Conservation (phyloP, 2,329 filamentous ascomycete species). For the Trematosphaeria pertusa region DNA sequence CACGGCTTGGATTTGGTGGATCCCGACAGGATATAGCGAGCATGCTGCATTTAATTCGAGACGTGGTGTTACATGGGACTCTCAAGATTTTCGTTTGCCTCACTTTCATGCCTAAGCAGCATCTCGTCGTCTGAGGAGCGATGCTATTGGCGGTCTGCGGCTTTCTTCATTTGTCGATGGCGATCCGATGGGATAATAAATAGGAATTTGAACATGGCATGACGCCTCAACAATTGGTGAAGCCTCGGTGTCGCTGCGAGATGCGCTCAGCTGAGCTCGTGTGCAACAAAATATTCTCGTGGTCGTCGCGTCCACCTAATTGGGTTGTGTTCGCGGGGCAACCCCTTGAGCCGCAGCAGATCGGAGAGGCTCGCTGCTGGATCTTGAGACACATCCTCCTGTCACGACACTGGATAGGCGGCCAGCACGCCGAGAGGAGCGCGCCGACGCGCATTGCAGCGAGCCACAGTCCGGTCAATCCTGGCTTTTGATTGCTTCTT, state of each 20-base stretch:
- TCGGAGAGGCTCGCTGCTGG: conserved; percentile 17
- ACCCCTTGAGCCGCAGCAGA: conserved; percentile 16
- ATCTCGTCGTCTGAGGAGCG: too few relatives aligned
- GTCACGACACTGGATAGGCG: conserved; percentile 5
- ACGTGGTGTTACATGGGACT: neutral
- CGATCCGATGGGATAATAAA: too few relatives aligned
- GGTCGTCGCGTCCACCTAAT: neutral
- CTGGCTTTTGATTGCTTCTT: conserved; percentile 10
- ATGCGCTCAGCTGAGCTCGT: conserved; percentile 1
- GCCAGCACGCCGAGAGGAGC: neutral
- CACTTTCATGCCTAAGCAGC: too few relatives aligned
- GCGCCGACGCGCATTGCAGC: too few relatives aligned
- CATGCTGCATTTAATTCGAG: neutral
- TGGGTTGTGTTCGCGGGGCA: neutral
- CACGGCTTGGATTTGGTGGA: conserved; percentile 25
- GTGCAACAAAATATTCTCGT: conserved; percentile 6
- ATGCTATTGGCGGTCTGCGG: too few relatives aligned
- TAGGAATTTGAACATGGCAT: too few relatives aligned
- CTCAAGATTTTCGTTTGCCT: neutral
- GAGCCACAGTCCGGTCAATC: too few relatives aligned
- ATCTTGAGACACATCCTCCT: conserved; percentile 10
- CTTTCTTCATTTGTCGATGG: too few relatives aligned
- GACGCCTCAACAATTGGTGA: neutral
- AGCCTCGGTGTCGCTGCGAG: neutral
- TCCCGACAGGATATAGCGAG: conserved; percentile 20